Conservation (phyloP, 1,284 basidiomycete genomes). For the Chalciporus sp. region DNA sequence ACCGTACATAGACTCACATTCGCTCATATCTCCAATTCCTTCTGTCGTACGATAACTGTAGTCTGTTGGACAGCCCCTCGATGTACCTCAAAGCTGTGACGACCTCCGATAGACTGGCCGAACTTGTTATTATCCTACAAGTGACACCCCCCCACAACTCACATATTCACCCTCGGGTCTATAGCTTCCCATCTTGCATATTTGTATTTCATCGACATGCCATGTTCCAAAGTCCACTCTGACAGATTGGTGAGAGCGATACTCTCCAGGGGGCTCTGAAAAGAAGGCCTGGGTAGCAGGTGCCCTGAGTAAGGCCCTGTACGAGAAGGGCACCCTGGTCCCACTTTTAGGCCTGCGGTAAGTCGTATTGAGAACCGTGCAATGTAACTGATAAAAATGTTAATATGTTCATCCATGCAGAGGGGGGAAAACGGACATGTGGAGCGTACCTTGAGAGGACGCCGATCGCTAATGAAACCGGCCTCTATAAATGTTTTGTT, state of each 20-base stretch:
- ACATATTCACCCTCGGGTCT: constrained; percentile 36
- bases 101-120: not conserved
- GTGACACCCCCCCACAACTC: constrained; percentile 30
- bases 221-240: constrained; percentile 32
- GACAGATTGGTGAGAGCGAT: constrained; percentile 16
- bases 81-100: constrained; percentile 3
- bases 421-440: not conserved
- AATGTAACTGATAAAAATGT: constrained; percentile 55
- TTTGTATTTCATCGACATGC: constrained; percentile 35
- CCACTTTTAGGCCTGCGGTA: constrained; percentile 48
- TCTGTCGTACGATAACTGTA: not conserved
- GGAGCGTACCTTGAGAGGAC: constrained; percentile 60
- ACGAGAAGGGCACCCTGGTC: constrained; percentile 49
- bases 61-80: not conserved
- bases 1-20: not conserved
- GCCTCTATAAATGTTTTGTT: constrained; percentile 48
- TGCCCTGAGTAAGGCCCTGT: constrained; percentile 44
- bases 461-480: constrained; percentile 52
- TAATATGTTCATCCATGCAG: not conserved
- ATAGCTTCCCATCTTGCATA: constrained; percentile 39
- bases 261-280: constrained; percentile 1
- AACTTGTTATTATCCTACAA: constrained; percentile 4
- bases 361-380: constrained; percentile 65
- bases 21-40: too few species aligned
- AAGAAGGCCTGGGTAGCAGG: constrained; percentile 20